A percentile compares a stretch with the other conserved stretches of the same genome.
Evolutionary conservation across 148 eudicot species (phyloP).

Genomic region (Dysphania ambrosioides): DNA sequence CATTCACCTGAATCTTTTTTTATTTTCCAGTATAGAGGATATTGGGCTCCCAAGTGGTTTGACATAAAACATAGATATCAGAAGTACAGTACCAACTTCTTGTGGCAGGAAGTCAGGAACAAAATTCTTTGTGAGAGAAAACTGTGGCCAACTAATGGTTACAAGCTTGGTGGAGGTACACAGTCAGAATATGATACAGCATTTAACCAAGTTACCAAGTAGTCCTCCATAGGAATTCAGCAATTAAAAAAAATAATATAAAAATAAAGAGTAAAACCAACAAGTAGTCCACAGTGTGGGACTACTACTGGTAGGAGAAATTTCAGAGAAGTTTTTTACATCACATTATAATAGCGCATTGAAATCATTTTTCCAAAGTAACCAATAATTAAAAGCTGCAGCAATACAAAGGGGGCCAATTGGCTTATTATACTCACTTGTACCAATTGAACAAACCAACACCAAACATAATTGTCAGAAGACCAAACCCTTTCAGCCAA

Average conservation of each 20-base stretch:
- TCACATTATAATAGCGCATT: not conserved
- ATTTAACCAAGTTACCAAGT: not conserved
- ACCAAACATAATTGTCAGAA: conserved; percentile 70
- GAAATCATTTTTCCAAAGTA: not conserved
- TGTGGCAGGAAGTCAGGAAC: not conserved
- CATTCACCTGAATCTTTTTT: too few relatives aligned
- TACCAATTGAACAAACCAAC: conserved; percentile 92
- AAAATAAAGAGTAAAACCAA: not conserved
- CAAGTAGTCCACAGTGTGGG: not conserved
- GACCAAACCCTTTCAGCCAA: conserved; percentile 88
- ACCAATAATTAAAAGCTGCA: not conserved
- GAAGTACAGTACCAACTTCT: not conserved
- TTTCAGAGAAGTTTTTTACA: not conserved
- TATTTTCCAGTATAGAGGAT: not conserved
- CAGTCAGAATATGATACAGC: not conserved
- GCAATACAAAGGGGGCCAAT: not conserved
- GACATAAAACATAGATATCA: not conserved
- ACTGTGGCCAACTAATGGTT: not conserved
- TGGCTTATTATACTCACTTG: conserved; percentile 75
- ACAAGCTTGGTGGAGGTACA: not conserved
- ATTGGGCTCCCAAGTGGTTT: not conserved
- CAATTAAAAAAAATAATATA: not conserved
- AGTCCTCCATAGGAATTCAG: not conserved
- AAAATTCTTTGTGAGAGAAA: not conserved
- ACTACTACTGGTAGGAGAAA: not conserved